These are phyloP conservation scores for Pseudogymnoascus sp. DNA, from an alignment of 2,329 filamentous ascomycete species.

Conservation along the genomic window DNA sequence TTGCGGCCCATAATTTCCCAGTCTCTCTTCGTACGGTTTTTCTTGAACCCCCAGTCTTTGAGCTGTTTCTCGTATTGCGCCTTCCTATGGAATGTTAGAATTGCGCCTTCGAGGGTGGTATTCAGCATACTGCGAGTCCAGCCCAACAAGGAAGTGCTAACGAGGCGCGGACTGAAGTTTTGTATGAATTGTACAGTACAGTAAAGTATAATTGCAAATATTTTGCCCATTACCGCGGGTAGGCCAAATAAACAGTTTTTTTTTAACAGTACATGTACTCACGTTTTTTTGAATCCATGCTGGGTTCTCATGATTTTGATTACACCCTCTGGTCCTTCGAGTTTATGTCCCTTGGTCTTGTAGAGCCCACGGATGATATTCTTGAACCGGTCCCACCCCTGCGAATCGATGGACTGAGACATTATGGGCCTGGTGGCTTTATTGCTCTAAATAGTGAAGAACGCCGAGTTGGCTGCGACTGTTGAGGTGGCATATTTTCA, in stretches of 20 bases:
- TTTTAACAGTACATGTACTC: background rate
- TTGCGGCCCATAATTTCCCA: slow-evolving; percentile 11
- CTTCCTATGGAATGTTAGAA: slow-evolving; percentile 8
- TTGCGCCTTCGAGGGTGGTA: background rate
- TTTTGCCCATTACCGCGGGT: background rate
- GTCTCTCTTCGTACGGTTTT: slow-evolving; percentile 12
- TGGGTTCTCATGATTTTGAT: slow-evolving; percentile 12
- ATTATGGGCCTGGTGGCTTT: background rate
- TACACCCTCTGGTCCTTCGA: slow-evolving; percentile 8
- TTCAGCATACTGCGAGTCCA: background rate
- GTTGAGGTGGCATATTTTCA: background rate
- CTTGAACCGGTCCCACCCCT: slow-evolving; percentile 10
- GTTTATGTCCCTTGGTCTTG: slow-evolving; percentile 8
- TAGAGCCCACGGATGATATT: slow-evolving; percentile 10
- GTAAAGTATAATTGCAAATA: background rate
- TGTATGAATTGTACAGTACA: background rate
- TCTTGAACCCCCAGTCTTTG: slow-evolving; percentile 15
- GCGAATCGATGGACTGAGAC: background rate
- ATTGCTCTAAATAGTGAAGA: background rate
- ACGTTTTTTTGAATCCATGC: slow-evolving; percentile 11
- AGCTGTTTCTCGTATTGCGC: slow-evolving; percentile 15
- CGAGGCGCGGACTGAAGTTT: too few species aligned
- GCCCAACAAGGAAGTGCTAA: too few species aligned
- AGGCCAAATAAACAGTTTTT: background rate
- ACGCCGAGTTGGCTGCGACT: background rate